Conservation (phyloP, 805 yeast species). For the Blastobotrys chiropterorum region DNA sequence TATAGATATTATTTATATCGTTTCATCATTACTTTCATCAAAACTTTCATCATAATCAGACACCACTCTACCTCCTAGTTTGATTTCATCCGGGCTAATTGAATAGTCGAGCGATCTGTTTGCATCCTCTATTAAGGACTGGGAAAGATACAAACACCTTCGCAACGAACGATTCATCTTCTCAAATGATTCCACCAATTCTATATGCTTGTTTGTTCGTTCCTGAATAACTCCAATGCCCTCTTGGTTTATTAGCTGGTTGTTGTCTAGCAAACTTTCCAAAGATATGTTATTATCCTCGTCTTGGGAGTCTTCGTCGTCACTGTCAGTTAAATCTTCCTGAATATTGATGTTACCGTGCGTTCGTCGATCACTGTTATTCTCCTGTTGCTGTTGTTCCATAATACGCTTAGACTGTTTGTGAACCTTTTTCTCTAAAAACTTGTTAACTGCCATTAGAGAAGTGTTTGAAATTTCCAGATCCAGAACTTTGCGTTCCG, state of each 20-base stretch:
- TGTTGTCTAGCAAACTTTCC: too few relatives aligned
- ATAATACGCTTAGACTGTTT: conserved; percentile 21
- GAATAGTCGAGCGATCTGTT: conserved; percentile 6
- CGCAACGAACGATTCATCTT: conserved; percentile 10
- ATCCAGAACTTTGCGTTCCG: conserved; percentile 25
- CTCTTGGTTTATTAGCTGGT: neutral
- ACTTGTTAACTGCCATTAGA: conserved; percentile 23
- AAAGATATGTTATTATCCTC: neutral
- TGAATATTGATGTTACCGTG: neutral
- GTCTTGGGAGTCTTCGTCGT: neutral
- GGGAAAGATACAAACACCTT: conserved; percentile 14
- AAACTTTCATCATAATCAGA: neutral
- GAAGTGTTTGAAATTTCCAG: conserved; percentile 28
- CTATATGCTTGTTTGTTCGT: conserved; percentile 14
- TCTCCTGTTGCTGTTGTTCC: conserved; percentile 9
- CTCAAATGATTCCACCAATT: conserved; percentile 11
- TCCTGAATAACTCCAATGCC: conserved; percentile 4
- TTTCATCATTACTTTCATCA: neutral
- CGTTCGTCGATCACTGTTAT: too few relatives aligned
- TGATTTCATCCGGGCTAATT: conserved; percentile 11
- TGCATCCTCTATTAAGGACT: conserved; percentile 16
- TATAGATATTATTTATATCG: too few relatives aligned
- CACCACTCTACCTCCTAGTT: conserved; percentile 3
- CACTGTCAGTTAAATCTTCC: neutral
- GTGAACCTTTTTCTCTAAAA: conserved; percentile 23